Base-by-base conservation (phyloP, 208 protist genomes). In the Tritrichomonas foetus region DNA sequence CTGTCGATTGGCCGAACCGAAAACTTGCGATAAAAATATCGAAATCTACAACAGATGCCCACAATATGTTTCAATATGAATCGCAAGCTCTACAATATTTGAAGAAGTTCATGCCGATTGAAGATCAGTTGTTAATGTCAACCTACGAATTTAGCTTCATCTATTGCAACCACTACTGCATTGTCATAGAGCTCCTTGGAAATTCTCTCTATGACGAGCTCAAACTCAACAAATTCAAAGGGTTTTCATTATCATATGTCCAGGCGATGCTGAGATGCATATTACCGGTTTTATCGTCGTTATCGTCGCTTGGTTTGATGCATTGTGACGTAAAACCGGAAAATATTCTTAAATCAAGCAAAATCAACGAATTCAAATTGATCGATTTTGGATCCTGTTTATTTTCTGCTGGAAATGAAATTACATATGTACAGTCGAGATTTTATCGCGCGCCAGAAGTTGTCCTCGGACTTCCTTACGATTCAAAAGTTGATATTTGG, bases 401-500 rank as follows among this genome's bases (percentile, higher is more conserved):
- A 44, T 44, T 89, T 39, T 41, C 39, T 39, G 47, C 20, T 39
- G 47, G 16, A 16, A 89, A 33, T n/a, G 41, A 89, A 50, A 89
- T 53, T 49, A 53, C 13, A 57, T 89, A 89, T 36, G 47, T 49
- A 5, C 95, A 96, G 92, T 94, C 74, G 22, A 41, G 96, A 27
- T 96, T 95, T 92, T 96, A 96, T 93, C 66, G 96, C 16, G 93
- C 96, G 0, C 96, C 95, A 36, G 96, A 96, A 93, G 95, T 97
- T 36, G 64, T 96, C 16, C 50, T 97, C 0, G 94, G 94, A 30
- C 49, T 95, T 16, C 41, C 55, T 14, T 97, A 96, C 74, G 30
- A 44, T 39, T 33, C 11, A n/a, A 14, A 61, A 2, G 96, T 96
- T 39, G 96, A 97, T 82, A 95, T 96, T 36, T 96, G 95, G 96